Evolutionary conservation across 1,284 basidiomycete genomes (phyloP).

Genomic region (Puccinia triticina): DNA sequence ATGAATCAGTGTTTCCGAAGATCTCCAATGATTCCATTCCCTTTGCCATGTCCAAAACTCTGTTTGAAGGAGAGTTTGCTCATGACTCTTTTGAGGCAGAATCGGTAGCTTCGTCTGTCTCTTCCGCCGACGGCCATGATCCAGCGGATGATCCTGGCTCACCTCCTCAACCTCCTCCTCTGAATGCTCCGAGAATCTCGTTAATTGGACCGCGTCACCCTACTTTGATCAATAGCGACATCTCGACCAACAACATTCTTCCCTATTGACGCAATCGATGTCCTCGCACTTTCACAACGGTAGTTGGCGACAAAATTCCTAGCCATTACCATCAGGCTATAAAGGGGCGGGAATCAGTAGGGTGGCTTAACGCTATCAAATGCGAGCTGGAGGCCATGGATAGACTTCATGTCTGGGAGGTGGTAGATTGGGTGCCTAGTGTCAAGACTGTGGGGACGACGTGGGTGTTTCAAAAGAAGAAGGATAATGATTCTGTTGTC

Average conservation of each 20-base stretch:
- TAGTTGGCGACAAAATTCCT: background rate
- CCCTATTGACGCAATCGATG: too few relatives aligned
- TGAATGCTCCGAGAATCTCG: too few relatives aligned
- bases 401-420: background rate
- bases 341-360: background rate
- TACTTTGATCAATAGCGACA: background rate
- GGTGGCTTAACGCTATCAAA: background rate
- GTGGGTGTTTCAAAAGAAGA: background rate
- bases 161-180: too few relatives aligned
- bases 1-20: background rate
- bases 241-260: background rate
- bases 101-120: too few relatives aligned
- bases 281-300: too few relatives aligned
- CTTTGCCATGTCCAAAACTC: too few relatives aligned
- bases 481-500: background rate
- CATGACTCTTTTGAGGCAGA: too few relatives aligned
- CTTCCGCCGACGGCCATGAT: too few relatives aligned
- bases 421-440: background rate
- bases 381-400: background rate
- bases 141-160: too few relatives aligned
- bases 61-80: too few relatives aligned
- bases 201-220: too few relatives aligned
- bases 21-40: background rate
- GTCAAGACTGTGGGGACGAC: background rate
- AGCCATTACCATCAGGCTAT: background rate